These are phyloP conservation scores for Apiospora hydei DNA, from an alignment of 2,329 filamentous ascomycete genomes.

Conservation along the genomic window DNA sequence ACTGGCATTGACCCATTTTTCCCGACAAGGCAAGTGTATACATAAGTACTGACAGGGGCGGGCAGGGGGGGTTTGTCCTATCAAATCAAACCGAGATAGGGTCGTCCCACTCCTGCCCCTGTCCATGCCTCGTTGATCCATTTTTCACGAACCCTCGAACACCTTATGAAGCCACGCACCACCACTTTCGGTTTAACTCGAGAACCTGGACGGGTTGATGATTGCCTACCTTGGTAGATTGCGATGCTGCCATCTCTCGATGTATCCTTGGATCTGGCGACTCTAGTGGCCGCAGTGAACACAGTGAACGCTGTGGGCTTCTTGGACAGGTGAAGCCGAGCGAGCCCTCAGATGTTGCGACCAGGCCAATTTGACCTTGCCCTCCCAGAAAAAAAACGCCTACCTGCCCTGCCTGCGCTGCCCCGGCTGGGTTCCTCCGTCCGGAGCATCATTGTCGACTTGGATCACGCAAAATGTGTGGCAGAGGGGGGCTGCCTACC, in stretches of 20 bases:
- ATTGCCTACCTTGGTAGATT: conserved; percentile 1
- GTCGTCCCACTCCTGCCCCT: conserved; percentile 9
- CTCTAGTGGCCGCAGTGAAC: neutral
- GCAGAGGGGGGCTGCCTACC: neutral
- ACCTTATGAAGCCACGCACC: neutral
- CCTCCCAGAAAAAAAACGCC: neutral
- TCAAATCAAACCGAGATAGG: conserved; percentile 11
- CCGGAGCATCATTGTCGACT: conserved; percentile 10
- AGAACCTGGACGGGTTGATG: neutral
- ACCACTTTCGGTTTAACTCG: conserved; percentile 9
- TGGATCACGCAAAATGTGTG: neutral
- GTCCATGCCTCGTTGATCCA: conserved; percentile 2
- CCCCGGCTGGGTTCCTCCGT: neutral
- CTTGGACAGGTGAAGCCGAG: neutral
- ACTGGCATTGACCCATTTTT: neutral
- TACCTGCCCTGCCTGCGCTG: neutral
- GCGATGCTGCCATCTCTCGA: neutral
- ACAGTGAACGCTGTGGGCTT: neutral
- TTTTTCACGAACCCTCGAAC: conserved; percentile 15
- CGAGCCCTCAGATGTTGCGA: neutral
- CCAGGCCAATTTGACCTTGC: neutral
- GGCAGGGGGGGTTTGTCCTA: neutral
- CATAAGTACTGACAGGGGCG: neutral
- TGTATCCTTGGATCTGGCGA: conserved; percentile 19
- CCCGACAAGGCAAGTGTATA: neutral